Evolutionary conservation across 1,284 basidiomycete genomes (phyloP).

Genomic region (Phylloboletellus chloephorus): DNA sequence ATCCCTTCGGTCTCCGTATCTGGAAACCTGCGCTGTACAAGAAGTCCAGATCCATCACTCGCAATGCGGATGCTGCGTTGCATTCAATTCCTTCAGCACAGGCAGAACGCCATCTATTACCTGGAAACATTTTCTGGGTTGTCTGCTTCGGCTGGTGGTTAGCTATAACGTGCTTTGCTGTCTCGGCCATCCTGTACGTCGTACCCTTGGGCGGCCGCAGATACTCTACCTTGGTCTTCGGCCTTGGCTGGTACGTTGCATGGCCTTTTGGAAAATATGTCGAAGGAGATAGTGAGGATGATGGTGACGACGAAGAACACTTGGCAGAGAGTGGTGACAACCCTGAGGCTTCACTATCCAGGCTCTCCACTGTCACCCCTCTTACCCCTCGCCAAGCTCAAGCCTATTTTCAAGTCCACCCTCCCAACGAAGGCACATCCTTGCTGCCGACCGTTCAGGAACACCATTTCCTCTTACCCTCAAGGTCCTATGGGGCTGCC

Average conservation of each 20-base stretch:
- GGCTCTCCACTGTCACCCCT: slow-evolving; percentile 35
- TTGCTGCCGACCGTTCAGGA: slow-evolving; percentile 33
- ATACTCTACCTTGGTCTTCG: slow-evolving; percentile 86
- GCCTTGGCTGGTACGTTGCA: slow-evolving; percentile 91
- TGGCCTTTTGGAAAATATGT: slow-evolving; percentile 99
- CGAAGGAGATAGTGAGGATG: slow-evolving; percentile 68
- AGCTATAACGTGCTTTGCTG: slow-evolving; percentile 60
- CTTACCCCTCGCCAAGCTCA: slow-evolving; percentile 28
- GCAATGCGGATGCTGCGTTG: slow-evolving; percentile 91
- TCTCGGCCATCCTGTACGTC: slow-evolving; percentile 68
- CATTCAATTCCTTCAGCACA: slow-evolving; percentile 90
- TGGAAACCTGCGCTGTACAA: slow-evolving; percentile 99
- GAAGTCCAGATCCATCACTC: slow-evolving; percentile 94
- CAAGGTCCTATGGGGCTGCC: slow-evolving; percentile 63
- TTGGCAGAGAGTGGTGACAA: slow-evolving; percentile 29
- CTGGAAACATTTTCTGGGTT: slow-evolving; percentile 92
- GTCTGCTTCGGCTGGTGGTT: slow-evolving; percentile 91
- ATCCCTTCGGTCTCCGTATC: slow-evolving; percentile 98
- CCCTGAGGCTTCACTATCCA: slow-evolving; percentile 27
- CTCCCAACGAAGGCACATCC: slow-evolving; percentile 37
- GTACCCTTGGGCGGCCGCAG: slow-evolving; percentile 76
- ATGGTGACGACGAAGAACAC: slow-evolving; percentile 40
- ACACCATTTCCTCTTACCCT: slow-evolving; percentile 34
- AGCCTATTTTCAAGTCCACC: slow-evolving; percentile 23
- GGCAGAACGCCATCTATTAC: slow-evolving; percentile 84